Evolutionary conservation across 2,329 filamentous ascomycete species (phyloP).

Genomic region (Phialocephala subalpina): DNA sequence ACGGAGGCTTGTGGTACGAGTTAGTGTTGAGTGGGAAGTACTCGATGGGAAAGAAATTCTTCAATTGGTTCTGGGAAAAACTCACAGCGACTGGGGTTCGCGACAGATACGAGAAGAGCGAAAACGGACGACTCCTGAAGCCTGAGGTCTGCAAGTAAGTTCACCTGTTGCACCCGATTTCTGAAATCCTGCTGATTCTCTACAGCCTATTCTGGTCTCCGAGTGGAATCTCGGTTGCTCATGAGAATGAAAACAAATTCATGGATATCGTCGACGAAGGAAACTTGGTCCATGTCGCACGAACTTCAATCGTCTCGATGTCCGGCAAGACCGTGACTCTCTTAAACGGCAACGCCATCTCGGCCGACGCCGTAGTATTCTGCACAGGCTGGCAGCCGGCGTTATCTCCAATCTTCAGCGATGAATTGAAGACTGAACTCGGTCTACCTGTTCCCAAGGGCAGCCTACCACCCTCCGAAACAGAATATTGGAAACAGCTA

Average conservation of each 20-base stretch:
- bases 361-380: constrained; percentile 21
- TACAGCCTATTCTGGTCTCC: constrained; percentile 20
- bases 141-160: background rate
- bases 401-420: constrained; percentile 10
- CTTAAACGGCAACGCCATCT: constrained; percentile 5
- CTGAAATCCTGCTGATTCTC: background rate
- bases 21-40: background rate
- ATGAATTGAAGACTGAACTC: background rate
- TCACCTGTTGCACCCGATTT: background rate
- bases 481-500: constrained; percentile 19
- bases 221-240: constrained; percentile 10
- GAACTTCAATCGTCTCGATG: constrained; percentile 12
- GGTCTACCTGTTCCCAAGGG: background rate
- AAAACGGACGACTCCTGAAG: background rate
- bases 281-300: constrained; percentile 18
- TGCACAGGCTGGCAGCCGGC: constrained; percentile 34
- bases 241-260: constrained; percentile 15
- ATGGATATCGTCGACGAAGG: constrained; percentile 19
- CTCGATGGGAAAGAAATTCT: background rate
- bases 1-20: background rate
- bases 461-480: background rate
- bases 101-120: background rate
- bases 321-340: constrained; percentile 9
- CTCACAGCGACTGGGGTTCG: background rate
- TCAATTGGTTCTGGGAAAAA: background rate